phyloP scores from a whole-genome alignment of 192 early-diverging fungal genomes.

The Diversispora eburnea region DNA sequence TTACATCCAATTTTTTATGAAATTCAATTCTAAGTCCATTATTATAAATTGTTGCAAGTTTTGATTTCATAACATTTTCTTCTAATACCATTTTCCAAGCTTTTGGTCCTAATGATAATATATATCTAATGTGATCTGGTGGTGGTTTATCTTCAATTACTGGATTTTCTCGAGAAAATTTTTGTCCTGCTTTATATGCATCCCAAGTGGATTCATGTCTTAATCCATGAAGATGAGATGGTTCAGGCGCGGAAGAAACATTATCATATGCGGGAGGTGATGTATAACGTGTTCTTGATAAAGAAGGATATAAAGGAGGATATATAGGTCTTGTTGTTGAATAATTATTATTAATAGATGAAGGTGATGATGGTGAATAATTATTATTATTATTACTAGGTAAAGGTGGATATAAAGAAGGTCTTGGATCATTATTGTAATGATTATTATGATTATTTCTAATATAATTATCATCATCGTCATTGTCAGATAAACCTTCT shows the following conservation, averaged over 20 bases:
- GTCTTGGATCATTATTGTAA: too few relatives aligned
- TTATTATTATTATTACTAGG: too few relatives aligned
- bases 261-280: conserved; percentile 4
- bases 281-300: not conserved
- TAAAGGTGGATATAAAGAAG: too few relatives aligned
- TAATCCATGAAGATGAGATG: not conserved
- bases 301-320: not conserved
- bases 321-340: not conserved
- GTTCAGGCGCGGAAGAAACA: not conserved
- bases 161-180: conserved; percentile 18
- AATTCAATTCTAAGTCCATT: not conserved
- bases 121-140: not conserved
- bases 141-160: conserved; percentile 2
- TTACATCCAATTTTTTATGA: conserved; percentile 11
- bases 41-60: not conserved
- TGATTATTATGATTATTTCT: too few relatives aligned
- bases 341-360: not conserved
- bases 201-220: not conserved
- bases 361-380: not conserved
- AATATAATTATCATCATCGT: too few relatives aligned
- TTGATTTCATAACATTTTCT: not conserved
- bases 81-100: conserved; percentile 4
- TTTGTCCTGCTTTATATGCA: conserved; percentile 3
- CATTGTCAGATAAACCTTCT: not conserved
- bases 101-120: not conserved